phyloP scores from a whole-genome alignment of 352 stramenopile species.

The Thalassiosira ordinaria region DNA sequence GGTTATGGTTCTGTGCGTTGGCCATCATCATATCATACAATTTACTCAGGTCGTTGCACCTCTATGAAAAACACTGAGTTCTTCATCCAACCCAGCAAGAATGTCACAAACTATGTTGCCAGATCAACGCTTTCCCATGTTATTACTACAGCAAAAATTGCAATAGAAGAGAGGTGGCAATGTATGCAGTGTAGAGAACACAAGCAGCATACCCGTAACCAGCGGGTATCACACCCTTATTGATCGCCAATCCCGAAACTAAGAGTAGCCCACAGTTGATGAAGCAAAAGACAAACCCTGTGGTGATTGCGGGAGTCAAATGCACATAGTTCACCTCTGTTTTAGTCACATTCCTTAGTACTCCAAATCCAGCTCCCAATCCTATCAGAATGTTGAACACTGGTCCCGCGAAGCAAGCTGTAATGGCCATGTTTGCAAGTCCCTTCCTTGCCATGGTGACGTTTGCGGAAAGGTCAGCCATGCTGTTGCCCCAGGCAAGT shows the following conservation, averaged over 20 bases:
- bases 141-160: slow-evolving; percentile 56
- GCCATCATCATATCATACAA: no score
- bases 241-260: slow-evolving; percentile 48
- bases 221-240: slow-evolving; percentile 69
- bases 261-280: slow-evolving; percentile 67
- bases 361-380: slow-evolving; percentile 75
- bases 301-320: slow-evolving; percentile 63
- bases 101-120: no score
- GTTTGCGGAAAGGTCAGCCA: slow-evolving; percentile 90
- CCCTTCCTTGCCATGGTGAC: slow-evolving; percentile 89
- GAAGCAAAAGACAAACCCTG: slow-evolving; percentile 79
- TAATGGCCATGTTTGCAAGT: slow-evolving; percentile 86
- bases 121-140: no score
- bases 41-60: no score
- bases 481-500: slow-evolving; percentile 90
- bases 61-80: no score
- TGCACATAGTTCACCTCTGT: slow-evolving; percentile 50
- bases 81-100: no score
- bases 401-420: slow-evolving; percentile 83
- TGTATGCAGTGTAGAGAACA: slow-evolving; percentile 76
- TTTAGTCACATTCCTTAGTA: slow-evolving; percentile 48
- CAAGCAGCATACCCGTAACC: slow-evolving; percentile 78
- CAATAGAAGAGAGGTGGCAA: slow-evolving; percentile 65
- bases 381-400: slow-evolving; percentile 86
- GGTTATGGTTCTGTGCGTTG: no score